Evolutionary conservation across 1,284 basidiomycete species (phyloP).

Genomic region (Fistulinella cinereoalba): DNA sequence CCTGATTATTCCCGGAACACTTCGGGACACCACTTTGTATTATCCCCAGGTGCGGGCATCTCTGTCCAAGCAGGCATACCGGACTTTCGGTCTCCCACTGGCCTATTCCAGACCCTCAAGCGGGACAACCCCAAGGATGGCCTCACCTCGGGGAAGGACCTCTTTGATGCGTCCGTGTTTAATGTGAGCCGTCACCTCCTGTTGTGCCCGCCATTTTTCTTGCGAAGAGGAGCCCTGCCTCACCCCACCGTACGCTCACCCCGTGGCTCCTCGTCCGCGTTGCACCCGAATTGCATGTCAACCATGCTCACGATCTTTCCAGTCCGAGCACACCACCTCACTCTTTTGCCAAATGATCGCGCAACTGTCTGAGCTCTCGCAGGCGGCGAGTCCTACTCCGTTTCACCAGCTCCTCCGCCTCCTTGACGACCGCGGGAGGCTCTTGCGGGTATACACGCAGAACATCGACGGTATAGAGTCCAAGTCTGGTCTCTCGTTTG

Average conservation of each 20-base stretch:
- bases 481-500: slow-evolving; percentile 80
- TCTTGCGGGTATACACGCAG: slow-evolving; percentile 91
- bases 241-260: no score
- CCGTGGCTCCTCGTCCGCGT: not conserved
- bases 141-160: slow-evolving; percentile 78
- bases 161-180: slow-evolving; percentile 91
- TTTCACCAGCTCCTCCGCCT: slow-evolving; percentile 78
- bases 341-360: slow-evolving; percentile 90
- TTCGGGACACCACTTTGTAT: slow-evolving; percentile 8
- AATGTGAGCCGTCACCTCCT: slow-evolving; percentile 53
- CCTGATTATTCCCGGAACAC: slow-evolving; percentile 7
- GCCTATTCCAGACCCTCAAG: slow-evolving; percentile 79
- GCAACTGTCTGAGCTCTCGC: slow-evolving; percentile 71
- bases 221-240: not conserved
- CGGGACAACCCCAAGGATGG: slow-evolving; percentile 73
- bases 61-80: slow-evolving; percentile 90
- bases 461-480: slow-evolving; percentile 91
- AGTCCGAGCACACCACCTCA: slow-evolving; percentile 72
- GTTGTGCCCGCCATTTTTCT: slow-evolving; percentile 1
- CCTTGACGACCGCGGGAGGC: slow-evolving; percentile 74
- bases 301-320: slow-evolving; percentile 24
- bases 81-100: slow-evolving; percentile 84
- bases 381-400: slow-evolving; percentile 73
- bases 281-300: slow-evolving; percentile 1
- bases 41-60: slow-evolving; percentile 79